Base-by-base conservation (phyloP, 306 rosid genomes). In the Rubus parviflorus region DNA sequence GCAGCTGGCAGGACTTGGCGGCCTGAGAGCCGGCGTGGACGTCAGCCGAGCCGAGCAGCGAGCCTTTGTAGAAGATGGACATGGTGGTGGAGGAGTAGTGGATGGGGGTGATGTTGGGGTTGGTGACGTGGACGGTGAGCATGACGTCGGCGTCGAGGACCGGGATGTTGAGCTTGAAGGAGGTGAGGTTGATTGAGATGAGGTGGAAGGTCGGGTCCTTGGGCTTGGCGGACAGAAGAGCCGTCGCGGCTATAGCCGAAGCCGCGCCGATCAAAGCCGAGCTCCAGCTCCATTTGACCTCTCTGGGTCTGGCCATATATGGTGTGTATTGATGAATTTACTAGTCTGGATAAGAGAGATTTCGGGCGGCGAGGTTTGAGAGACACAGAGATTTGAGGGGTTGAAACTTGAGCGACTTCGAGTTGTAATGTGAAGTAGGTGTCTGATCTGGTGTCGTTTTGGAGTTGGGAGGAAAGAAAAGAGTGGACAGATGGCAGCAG, bases 31-130 rank as follows among this genome's bases (percentile, higher is more conserved):
- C 97, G 70, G 97, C 94, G 9, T 83, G 64, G 1, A 94, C 90
- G 12, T 77, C 70, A 46, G 98, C 97, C 0, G 98, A 85, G 23
- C 98, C 98, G 41, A 94, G 93, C 37, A 92, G 91, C 0, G 91
- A 87, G 4, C 92, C 98, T 2, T 81, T 66, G 89, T 94, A 94
- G 87, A 73, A 92, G 66, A 94, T 94, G 62, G 98, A 92, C 97
- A 94, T 86, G 79, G 88, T 70, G 70, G 98, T 79, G 81, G 94
- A 86, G 81, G 94, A 85, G 92, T 90, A 94, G 38, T 86, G 83
- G 76, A 94, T 68, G 17, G 98, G 92, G 0, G 81, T 71, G 30
- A 88, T 75, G 93, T 94, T 94, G 41, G 98, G 98, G 84, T 94
- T 94, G 70, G 92, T 86, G 77, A 90, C 93, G 85, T 95, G 97